These are phyloP conservation scores for Teratosphaeria epicoccoides DNA, from an alignment of 2,329 filamentous ascomycete species.

Conservation along the genomic window DNA sequence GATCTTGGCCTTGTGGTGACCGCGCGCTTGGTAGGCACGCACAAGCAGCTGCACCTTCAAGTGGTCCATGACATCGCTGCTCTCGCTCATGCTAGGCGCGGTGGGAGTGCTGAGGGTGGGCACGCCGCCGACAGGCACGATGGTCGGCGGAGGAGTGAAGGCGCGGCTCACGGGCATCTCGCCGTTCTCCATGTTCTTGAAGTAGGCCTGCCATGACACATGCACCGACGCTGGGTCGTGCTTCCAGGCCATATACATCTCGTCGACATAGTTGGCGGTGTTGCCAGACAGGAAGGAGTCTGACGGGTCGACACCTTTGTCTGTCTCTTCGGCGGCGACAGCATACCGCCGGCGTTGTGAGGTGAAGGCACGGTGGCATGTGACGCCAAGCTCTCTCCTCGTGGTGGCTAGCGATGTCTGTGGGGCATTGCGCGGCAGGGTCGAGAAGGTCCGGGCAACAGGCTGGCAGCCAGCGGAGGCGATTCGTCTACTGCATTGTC, in stretches of 20 bases:
- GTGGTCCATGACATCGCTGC: conserved; percentile 84
- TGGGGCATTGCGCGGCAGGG: conserved; percentile 26
- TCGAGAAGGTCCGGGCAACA: conserved; percentile 34
- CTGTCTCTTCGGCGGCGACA: conserved; percentile 46
- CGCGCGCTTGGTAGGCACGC: conserved; percentile 93
- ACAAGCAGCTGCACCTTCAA: conserved; percentile 96
- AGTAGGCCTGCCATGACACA: conserved; percentile 98
- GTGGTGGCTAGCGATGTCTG: conserved; percentile 36
- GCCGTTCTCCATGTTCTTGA: conserved; percentile 97
- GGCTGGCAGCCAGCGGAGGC: conserved; percentile 42
- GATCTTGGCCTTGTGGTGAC: conserved; percentile 96
- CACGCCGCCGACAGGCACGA: conserved; percentile 74
- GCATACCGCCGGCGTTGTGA: conserved; percentile 47
- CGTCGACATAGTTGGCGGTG: conserved; percentile 97
- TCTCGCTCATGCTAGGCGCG: conserved; percentile 53
- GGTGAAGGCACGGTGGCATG: conserved; percentile 32
- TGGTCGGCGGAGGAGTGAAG: conserved; percentile 87
- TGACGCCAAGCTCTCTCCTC: conserved; percentile 37
- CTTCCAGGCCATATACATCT: conserved; percentile 99
- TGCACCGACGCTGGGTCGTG: conserved; percentile 87
- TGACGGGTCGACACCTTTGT: conserved; percentile 65
- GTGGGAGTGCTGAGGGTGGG: conserved; percentile 60
- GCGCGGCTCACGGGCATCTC: conserved; percentile 96
- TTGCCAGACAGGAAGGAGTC: conserved; percentile 95
- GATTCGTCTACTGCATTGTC: conserved; percentile 55